Evolutionary conservation across 306 rosid species (phyloP).

Genomic region (Glycine latifolia): DNA sequence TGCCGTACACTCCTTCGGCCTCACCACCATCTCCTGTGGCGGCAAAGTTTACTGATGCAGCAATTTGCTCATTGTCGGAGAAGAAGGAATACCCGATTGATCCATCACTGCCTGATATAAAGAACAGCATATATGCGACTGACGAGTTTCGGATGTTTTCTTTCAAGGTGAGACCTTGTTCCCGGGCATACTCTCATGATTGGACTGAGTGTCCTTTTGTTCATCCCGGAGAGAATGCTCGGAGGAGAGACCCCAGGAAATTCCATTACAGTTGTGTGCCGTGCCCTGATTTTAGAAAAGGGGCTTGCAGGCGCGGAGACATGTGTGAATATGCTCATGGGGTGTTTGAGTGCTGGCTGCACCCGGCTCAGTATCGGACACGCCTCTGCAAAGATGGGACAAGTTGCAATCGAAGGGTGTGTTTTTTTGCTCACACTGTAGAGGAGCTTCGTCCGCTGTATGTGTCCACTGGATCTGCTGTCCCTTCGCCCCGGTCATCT

Average conservation of each 20-base stretch:
- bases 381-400: constrained; percentile 88
- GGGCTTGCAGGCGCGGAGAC: constrained; percentile 84
- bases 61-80: constrained; percentile 56
- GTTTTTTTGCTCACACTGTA: constrained; percentile 78
- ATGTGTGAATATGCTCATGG: constrained; percentile 97
- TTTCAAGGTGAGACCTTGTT: constrained; percentile 89
- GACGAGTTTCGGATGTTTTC: constrained; percentile 95
- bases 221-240: constrained; percentile 95
- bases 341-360: constrained; percentile 93
- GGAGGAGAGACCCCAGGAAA: constrained; percentile 88
- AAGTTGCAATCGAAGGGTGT: constrained; percentile 78
- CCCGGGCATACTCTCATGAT: constrained; percentile 90
- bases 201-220: constrained; percentile 97
- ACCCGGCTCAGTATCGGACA: constrained; percentile 89
- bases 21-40: constrained; percentile 59
- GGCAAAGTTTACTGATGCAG: constrained; percentile 55
- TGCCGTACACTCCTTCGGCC: constrained; percentile 61
- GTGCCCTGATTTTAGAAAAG: constrained; percentile 89
- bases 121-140: constrained; percentile 77
- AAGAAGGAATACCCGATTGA: constrained; percentile 83
- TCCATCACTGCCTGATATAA: constrained; percentile 88
- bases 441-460: constrained; percentile 80
- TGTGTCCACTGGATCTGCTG: constrained; percentile 86
- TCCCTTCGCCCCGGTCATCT: constrained; percentile 74
- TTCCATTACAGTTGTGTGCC: constrained; percentile 89